Conservation (phyloP, 805 yeast genomes). For the Ogataea pini region DNA sequence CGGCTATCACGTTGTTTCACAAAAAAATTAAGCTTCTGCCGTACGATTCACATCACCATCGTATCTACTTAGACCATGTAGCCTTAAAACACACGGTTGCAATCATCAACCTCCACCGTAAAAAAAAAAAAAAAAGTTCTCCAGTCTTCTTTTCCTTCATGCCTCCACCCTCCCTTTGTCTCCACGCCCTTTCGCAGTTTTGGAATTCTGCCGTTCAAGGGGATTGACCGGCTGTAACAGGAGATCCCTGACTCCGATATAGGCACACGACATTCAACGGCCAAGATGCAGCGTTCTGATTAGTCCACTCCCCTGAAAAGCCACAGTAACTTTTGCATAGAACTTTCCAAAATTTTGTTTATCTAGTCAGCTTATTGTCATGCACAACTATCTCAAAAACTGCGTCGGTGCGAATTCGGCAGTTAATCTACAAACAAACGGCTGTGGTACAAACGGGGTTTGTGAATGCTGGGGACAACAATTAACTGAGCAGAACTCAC, state of each 20-base stretch:
- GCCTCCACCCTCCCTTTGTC: neutral
- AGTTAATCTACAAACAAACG: too few relatives aligned
- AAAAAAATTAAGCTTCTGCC: neutral
- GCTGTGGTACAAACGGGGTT: too few relatives aligned
- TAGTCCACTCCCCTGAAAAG: neutral
- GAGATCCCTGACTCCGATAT: neutral
- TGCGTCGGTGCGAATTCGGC: too few relatives aligned
- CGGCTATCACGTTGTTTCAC: neutral
- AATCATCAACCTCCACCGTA: too few relatives aligned
- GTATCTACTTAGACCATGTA: too few relatives aligned
- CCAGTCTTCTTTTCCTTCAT: neutral
- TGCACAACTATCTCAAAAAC: too few relatives aligned
- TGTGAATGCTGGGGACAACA: too few relatives aligned
- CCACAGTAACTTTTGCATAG: neutral
- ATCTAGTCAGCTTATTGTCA: too few relatives aligned
- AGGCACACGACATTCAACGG: neutral
- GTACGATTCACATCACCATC: neutral
- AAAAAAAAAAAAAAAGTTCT: neutral
- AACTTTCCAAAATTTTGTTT: neutral
- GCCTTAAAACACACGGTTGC: too few relatives aligned
- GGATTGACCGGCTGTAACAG: constrained; percentile 1
- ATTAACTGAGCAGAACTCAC: too few relatives aligned
- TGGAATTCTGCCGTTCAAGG: neutral
- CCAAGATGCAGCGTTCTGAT: neutral
- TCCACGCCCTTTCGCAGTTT: constrained; percentile 7